These are phyloP conservation scores for Paxillus involutus DNA, from an alignment of 768 basidiomycete genomes.

Conservation along the genomic window DNA sequence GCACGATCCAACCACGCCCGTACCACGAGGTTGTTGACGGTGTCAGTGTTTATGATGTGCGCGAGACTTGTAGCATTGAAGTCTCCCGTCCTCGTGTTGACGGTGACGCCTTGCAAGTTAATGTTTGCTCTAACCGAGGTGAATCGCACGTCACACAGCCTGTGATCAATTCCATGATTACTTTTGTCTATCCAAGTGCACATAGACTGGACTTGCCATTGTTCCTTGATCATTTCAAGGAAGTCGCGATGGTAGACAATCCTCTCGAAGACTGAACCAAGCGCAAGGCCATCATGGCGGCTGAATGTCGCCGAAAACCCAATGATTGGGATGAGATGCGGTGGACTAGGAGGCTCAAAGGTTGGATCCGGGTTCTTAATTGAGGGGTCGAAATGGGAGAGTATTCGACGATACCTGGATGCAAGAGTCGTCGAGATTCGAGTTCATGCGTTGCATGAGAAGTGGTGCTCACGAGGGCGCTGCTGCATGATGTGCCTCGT, in stretches of 20 bases:
- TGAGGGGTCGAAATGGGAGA: conserved; percentile 79
- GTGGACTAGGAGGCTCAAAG: conserved; percentile 35
- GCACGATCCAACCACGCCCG: conserved; percentile 86
- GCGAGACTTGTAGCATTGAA: conserved; percentile 80
- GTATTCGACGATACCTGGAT: conserved; percentile 74
- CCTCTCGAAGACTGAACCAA: conserved; percentile 84
- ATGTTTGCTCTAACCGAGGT: conserved; percentile 79
- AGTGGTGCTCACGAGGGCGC: conserved; percentile 75
- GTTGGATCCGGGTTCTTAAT: conserved; percentile 54
- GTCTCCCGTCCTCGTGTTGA: conserved; percentile 73
- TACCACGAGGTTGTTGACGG: conserved; percentile 76
- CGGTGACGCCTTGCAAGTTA: conserved; percentile 62
- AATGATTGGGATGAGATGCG: conserved; percentile 72
- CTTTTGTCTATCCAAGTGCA: not conserved
- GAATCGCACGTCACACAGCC: conserved; percentile 87
- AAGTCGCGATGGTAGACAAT: conserved; percentile 95
- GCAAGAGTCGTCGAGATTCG: conserved; percentile 5
- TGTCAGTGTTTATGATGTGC: conserved; percentile 76
- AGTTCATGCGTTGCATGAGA: not conserved
- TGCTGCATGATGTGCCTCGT: conserved; percentile 95
- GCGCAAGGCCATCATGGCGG: conserved; percentile 85
- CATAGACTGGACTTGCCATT: conserved; percentile 54
- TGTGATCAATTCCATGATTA: conserved; percentile 15
- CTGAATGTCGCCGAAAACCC: conserved; percentile 97
- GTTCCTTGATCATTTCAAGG: conserved; percentile 87